Percentiles rank a stretch among this genome's conserved stretches.
phyloP scores from a whole-genome alignment of 31 red algal species.

The Bonnemaisonia californica region DNA sequence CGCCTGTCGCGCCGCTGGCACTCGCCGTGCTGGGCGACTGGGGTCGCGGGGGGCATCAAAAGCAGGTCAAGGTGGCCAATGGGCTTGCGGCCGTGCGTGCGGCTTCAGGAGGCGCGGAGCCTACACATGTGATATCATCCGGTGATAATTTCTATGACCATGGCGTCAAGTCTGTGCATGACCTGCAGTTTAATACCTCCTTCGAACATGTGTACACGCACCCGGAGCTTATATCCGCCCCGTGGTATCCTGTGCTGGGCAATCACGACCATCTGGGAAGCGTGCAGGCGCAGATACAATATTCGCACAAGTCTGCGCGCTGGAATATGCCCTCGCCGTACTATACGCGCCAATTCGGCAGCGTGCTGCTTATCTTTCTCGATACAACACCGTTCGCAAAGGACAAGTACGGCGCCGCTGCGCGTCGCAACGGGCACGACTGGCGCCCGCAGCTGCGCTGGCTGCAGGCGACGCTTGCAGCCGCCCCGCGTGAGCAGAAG shows the following conservation, averaged over 20 bases:
- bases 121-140: slow-evolving; percentile 40
- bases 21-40: slow-evolving; percentile 82
- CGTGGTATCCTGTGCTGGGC: slow-evolving; percentile 71
- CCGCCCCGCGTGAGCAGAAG: neutral
- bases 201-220: slow-evolving; percentile 71
- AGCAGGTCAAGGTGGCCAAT: slow-evolving; percentile 54
- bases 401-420: slow-evolving; percentile 38
- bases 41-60: slow-evolving; percentile 68
- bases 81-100: slow-evolving; percentile 33
- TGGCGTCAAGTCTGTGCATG: slow-evolving; percentile 48
- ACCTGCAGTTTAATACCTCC: slow-evolving; percentile 67
- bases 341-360: slow-evolving; percentile 20
- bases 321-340: slow-evolving; percentile 81
- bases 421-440: slow-evolving; percentile 27
- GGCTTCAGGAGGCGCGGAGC: neutral
- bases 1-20: slow-evolving; percentile 7
- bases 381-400: slow-evolving; percentile 78
- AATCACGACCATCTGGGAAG: slow-evolving; percentile 84
- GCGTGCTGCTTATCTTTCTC: slow-evolving; percentile 57
- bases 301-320: slow-evolving; percentile 40
- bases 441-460: slow-evolving; percentile 48
- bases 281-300: slow-evolving; percentile 61
- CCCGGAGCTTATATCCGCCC: slow-evolving; percentile 12
- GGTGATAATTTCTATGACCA: slow-evolving; percentile 88
- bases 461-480: slow-evolving; percentile 27